Conservation (phyloP, 805 yeast species). For the Cyberlindnera misumaiensis region DNA sequence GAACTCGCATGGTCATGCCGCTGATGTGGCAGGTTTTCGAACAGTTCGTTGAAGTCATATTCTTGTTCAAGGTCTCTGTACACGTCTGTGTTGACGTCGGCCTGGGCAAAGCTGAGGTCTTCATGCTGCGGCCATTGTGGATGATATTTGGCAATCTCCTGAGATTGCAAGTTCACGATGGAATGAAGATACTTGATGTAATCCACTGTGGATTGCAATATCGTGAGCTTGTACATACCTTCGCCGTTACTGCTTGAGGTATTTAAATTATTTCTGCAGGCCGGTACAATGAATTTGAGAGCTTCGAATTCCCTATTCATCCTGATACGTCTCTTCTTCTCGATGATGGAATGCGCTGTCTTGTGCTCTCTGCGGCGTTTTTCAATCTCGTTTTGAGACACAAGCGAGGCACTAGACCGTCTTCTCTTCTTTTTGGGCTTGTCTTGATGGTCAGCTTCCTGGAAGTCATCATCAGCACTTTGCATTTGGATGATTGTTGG, state of each 20-base stretch:
- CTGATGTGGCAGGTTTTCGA: slow-evolving; percentile 8
- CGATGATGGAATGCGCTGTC: slow-evolving; percentile 69
- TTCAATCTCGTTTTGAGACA: slow-evolving; percentile 27
- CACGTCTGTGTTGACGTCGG: slow-evolving; percentile 51
- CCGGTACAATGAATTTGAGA: slow-evolving; percentile 68
- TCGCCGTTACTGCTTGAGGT: slow-evolving; percentile 30
- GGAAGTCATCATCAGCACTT: slow-evolving; percentile 8
- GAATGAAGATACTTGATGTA: slow-evolving; percentile 66
- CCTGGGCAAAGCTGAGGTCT: slow-evolving; percentile 38
- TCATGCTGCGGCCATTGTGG: slow-evolving; percentile 11
- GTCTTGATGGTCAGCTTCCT: slow-evolving; percentile 3
- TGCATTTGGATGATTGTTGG: slow-evolving; percentile 41
- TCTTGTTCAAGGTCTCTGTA: slow-evolving; percentile 55
- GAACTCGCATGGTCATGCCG: slow-evolving; percentile 3
- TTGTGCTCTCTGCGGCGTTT: slow-evolving; percentile 41
- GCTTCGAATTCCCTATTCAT: slow-evolving; percentile 83
- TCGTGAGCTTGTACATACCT: slow-evolving; percentile 76
- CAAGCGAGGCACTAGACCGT: slow-evolving; percentile 19
- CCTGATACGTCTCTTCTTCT: slow-evolving; percentile 68
- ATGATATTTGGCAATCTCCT: slow-evolving; percentile 29
- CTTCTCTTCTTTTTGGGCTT: slow-evolving; percentile 20
- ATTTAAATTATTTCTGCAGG: slow-evolving; percentile 45
- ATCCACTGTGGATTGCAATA: slow-evolving; percentile 76
- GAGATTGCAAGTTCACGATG: slow-evolving; percentile 44
- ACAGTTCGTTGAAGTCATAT: slow-evolving; percentile 36